Base-by-base conservation (phyloP, 495 filamentous ascomycete species). In the Aspergillus leporis region DNA sequence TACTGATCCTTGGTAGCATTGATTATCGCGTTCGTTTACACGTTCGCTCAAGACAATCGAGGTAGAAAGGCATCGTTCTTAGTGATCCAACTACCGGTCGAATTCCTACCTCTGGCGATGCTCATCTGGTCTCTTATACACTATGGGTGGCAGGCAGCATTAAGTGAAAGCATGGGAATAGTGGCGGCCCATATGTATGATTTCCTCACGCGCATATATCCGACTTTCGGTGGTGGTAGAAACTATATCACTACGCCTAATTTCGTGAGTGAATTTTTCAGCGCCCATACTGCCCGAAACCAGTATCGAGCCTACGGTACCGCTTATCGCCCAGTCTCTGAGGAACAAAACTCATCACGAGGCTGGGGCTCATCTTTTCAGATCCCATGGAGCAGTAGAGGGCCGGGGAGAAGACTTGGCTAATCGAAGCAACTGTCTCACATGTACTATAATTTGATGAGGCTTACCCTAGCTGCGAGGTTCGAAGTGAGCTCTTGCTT, bases 181-280 rank as follows among this genome's bases (percentile, higher is more conserved):
- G 51, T 93, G 38, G 90, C 90, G 18, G 92, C 91, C 22, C 93
- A 96, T 69, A 68, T 92, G 22, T 90, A 92, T 69, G 89, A 96
- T 65, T 97, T 96, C 66, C 69, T 95, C 46, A 91, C 88, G 3
- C 81, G 87, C 41, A 81, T 93, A 30, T 96, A 89, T 74, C 92
- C 93, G 16, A 82, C 85, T 43, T 93, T 93, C 73, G 92, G 91
- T 21, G 87, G 88, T 51, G 92, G 92, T 4, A 73, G 73, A 30
- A 93, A 90, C 64, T 81, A 84, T 53, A 73, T 96, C 47, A 71
- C 70, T 16, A 93, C 92, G 0, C 93, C 92, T 1, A 64, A 52
- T 0, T 83, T 90, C 52, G 67, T 96, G 53, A 83, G 79, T 53
- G 73, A 82, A 47, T 80, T 86, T 62, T 89, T 91, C 61, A 74